Conservation (phyloP, 148 eudicot genomes). For the Amaranthus palmeri region DNA sequence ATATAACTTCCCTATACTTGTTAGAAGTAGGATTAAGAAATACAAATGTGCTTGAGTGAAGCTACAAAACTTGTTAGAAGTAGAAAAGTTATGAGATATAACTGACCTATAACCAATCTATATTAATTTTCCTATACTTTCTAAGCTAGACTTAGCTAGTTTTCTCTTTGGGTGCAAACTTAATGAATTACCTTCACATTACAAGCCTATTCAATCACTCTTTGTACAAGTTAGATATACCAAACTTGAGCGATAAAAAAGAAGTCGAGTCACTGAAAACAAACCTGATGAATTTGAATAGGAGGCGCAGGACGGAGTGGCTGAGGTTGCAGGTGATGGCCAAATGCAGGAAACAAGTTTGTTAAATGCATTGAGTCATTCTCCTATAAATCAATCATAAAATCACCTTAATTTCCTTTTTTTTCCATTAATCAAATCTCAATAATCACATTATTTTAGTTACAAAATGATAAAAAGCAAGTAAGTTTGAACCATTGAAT, state of each 20-base stretch:
- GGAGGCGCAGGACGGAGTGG: constrained; percentile 32
- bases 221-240: neutral
- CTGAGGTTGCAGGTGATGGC: constrained; percentile 38
- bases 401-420: neutral
- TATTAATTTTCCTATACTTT: neutral
- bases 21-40: neutral
- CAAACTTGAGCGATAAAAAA: neutral
- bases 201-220: no score
- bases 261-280: neutral
- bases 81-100: constrained; percentile 9
- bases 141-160: constrained; percentile 3
- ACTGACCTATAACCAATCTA: constrained; percentile 18
- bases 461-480: no score
- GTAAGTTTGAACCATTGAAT: no score
- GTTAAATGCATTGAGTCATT: constrained; percentile 35
- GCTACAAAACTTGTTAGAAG: constrained; percentile 4
- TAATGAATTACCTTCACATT: no score
- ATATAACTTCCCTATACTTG: no score
- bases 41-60: constrained; percentile 12
- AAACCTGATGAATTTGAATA: constrained; percentile 35
- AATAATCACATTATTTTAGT: neutral
- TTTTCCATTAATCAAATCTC: neutral
- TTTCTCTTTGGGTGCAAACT: neutral
- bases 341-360: constrained; percentile 37
- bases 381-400: constrained; percentile 19